Percentiles rank a stretch among this genome's conserved stretches.
Conservation (phyloP, 441 rosid genomes). For the Dalechampia spathulata region DNA sequence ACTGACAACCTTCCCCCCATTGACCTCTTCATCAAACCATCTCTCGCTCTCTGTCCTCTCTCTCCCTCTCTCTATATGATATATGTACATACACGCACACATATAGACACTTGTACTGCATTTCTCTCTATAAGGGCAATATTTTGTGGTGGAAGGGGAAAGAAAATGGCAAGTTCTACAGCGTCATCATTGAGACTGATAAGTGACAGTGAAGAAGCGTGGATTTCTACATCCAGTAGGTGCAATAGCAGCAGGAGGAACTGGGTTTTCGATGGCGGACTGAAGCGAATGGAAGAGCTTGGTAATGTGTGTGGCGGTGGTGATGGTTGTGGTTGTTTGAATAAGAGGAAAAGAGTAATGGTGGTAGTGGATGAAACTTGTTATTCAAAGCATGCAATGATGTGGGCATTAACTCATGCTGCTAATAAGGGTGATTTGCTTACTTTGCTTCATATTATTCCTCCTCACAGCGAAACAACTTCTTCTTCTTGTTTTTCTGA, state of each 20-base stretch:
- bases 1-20: not conserved
- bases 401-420: constrained; percentile 90
- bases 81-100: not conserved
- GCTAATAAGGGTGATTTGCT: constrained; percentile 73
- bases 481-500: constrained; percentile 44
- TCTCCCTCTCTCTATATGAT: not conserved
- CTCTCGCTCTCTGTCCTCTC: not conserved
- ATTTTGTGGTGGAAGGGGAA: not conserved
- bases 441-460: constrained; percentile 65
- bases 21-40: not conserved
- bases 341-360: constrained; percentile 72
- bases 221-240: constrained; percentile 48
- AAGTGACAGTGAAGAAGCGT: constrained; percentile 39
- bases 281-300: constrained; percentile 59
- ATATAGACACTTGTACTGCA: not conserved
- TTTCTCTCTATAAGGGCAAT: not conserved
- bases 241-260: constrained; percentile 30
- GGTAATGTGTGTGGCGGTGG: constrained; percentile 16
- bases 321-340: constrained; percentile 23
- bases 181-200: constrained; percentile 47
- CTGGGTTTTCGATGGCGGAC: constrained; percentile 2
- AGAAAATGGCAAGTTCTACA: constrained; percentile 37
- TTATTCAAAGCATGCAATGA: constrained; percentile 82
- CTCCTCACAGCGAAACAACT: constrained; percentile 22
- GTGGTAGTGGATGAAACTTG: constrained; percentile 73